phyloP scores from a whole-genome alignment of 129 eudicot genomes.

The Sambucus nigra region DNA sequence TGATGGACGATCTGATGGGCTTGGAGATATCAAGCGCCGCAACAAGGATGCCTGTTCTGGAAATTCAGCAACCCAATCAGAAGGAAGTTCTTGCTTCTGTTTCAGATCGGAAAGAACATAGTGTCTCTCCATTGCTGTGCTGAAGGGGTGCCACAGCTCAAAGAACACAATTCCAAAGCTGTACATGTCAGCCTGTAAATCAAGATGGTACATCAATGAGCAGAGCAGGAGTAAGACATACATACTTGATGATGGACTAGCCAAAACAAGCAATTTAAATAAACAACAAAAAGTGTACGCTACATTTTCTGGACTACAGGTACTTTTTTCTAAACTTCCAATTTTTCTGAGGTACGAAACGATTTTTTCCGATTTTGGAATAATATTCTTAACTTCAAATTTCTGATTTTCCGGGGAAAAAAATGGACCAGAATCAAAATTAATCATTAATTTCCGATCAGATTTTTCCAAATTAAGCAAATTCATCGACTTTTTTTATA shows the following conservation, averaged over 20 bases:
- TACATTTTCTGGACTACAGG: no score
- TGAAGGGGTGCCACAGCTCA: conserved; percentile 97
- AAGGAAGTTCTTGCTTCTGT: conserved; percentile 70
- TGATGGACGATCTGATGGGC: conserved; percentile 93
- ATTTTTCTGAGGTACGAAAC: no score
- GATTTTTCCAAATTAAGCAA: no score
- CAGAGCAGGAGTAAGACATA: conserved; percentile 2
- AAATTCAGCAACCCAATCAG: conserved; percentile 68
- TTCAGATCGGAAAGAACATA: conserved; percentile 75
- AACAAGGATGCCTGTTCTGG: conserved; percentile 86
- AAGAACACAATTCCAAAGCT: conserved; percentile 83
- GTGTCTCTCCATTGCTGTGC: conserved; percentile 94
- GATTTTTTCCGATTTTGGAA: no score
- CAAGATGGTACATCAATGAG: conserved; percentile 10
- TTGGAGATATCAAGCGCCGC: conserved; percentile 66
- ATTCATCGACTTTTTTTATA: no score
- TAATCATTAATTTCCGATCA: no score
- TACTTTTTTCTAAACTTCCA: no score
- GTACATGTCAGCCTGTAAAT: conserved; percentile 83
- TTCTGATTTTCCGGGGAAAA: no score
- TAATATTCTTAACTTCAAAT: no score
- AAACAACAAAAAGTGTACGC: no score
- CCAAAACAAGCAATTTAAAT: not conserved
- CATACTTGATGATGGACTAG: not conserved
- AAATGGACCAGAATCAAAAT: no score